Evolutionary conservation across 495 filamentous ascomycete genomes (phyloP).

Genomic region (Parachaetomium inaequale): DNA sequence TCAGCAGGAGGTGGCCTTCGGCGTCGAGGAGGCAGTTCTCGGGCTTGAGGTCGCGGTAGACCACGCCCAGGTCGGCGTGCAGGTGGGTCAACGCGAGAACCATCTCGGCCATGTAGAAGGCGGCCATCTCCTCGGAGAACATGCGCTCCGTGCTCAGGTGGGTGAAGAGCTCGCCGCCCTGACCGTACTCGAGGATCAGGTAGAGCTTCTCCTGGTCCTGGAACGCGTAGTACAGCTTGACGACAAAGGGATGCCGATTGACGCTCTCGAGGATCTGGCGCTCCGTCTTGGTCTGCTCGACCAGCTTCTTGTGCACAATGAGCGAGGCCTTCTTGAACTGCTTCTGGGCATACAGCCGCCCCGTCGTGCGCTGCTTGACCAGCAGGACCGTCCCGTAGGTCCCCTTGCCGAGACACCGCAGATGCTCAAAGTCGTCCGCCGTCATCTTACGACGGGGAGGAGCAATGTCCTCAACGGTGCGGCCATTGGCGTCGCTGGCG

Average conservation of each 20-base stretch:
- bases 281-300: conserved; percentile 97
- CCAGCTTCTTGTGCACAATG: conserved; percentile 83
- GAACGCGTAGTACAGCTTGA: conserved; percentile 97
- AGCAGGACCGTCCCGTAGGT: conserved; percentile 91
- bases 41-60: conserved; percentile 96
- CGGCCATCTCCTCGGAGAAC: conserved; percentile 81
- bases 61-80: conserved; percentile 83
- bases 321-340: conserved; percentile 96
- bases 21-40: conserved; percentile 95
- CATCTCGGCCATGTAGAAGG: conserved; percentile 99
- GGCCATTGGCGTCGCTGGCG: conserved; percentile 64
- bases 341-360: conserved; percentile 93
- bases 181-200: conserved; percentile 96
- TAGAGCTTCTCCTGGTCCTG: conserved; percentile 98
- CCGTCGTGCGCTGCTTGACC: conserved; percentile 81
- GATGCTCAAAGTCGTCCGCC: conserved; percentile 79
- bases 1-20: conserved; percentile 87
- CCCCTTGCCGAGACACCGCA: conserved; percentile 96
- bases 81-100: conserved; percentile 89
- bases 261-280: conserved; percentile 90
- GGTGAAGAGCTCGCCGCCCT: conserved; percentile 90
- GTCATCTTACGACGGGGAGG: conserved; percentile 71
- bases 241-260: conserved; percentile 92
- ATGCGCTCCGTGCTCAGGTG: conserved; percentile 86
- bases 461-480: conserved; percentile 44